A percentile compares a stretch with the other conserved stretches of the same genome.
Conservation (phyloP, 179 eudicot species). For the Gypsophila paniculata region DNA sequence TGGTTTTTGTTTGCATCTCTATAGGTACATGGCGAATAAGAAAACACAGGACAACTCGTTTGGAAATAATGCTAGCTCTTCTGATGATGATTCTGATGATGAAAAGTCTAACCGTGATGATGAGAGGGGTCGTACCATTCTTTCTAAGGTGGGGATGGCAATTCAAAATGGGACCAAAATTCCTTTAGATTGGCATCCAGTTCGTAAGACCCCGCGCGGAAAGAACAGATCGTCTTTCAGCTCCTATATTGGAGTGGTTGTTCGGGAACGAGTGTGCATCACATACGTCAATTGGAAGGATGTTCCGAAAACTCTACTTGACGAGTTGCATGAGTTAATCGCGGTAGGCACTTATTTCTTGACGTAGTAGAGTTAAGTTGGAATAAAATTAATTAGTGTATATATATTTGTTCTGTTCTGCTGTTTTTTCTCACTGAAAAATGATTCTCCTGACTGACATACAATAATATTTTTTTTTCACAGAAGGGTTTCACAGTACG, state of each 20-base stretch:
- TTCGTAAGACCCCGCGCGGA: background rate
- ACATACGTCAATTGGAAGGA: background rate
- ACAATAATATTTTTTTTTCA: too few species aligned
- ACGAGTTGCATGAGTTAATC: background rate
- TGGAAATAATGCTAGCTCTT: too few species aligned
- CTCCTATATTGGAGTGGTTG: background rate
- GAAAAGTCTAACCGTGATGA: background rate
- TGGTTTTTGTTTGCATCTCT: background rate
- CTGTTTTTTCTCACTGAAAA: too few species aligned
- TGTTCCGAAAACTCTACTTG: background rate
- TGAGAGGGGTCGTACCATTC: background rate
- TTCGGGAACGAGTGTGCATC: background rate
- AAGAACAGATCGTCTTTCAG: background rate
- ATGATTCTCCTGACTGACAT: too few species aligned
- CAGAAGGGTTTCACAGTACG: too few species aligned
- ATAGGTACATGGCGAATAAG: background rate
- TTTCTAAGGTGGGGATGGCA: background rate
- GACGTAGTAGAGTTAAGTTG: too few species aligned
- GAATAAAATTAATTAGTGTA: too few species aligned
- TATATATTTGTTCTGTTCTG: too few species aligned
- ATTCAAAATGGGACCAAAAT: background rate
- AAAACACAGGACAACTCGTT: too few species aligned
- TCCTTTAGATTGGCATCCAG: background rate
- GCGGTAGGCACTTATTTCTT: too few species aligned
- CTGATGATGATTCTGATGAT: background rate